Conservation (phyloP, 208 protist species). For the Porcisia deanei region DNA sequence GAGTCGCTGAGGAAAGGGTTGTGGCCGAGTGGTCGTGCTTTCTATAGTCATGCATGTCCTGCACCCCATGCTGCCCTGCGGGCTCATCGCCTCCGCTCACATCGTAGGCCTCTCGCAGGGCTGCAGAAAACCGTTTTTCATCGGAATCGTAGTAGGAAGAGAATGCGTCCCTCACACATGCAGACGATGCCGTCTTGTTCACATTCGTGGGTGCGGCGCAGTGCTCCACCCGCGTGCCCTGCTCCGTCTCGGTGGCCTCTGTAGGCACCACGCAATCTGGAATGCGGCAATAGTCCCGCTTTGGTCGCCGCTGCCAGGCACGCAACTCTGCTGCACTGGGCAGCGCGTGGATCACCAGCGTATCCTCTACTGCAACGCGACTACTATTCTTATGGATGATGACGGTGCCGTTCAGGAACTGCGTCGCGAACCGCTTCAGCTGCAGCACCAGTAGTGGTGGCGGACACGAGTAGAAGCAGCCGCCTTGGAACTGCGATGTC, state of each 20-base stretch:
- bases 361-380: slow-evolving; percentile 23
- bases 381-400: slow-evolving; percentile 32
- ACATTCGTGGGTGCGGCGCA: background rate
- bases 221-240: background rate
- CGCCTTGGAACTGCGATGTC: slow-evolving; percentile 52
- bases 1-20: background rate
- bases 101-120: slow-evolving; percentile 1
- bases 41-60: background rate
- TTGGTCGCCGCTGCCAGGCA: background rate
- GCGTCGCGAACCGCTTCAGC: slow-evolving; percentile 73
- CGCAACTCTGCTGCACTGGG: slow-evolving; percentile 23
- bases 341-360: slow-evolving; percentile 26
- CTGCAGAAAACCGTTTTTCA: slow-evolving; percentile 31
- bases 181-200: background rate
- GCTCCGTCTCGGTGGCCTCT: background rate
- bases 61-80: background rate
- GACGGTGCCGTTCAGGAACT: slow-evolving; percentile 34
- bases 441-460: slow-evolving; percentile 69
- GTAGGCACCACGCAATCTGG: background rate
- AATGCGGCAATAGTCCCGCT: background rate
- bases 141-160: slow-evolving; percentile 23
- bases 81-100: background rate
- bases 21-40: background rate
- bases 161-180: background rate
- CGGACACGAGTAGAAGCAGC: slow-evolving; percentile 54